Evolutionary conservation across 768 basidiomycete genomes (phyloP), one percentile per base, ranked within the genome.

Genomic region (Daedaleopsis sinensis): DNA sequence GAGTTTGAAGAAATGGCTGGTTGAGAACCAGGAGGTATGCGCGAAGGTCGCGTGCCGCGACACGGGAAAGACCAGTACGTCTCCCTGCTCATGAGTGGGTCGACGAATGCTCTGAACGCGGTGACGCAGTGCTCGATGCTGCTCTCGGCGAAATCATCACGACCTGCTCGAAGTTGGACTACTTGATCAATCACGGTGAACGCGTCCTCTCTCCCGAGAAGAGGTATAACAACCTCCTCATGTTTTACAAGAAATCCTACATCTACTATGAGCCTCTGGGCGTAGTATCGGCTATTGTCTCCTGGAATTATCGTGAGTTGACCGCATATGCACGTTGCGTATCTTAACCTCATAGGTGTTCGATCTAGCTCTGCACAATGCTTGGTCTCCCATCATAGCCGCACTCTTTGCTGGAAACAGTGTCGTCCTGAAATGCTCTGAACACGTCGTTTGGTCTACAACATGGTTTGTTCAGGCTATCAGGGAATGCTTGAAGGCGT

Each of bases 141-240:
- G 89, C 92, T 2, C 80, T 99, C 43, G 97, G 97, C 38, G 97
- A 99, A 75, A 91, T 98, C 65, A 70, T 99, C 46, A 92, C 91
- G n/a, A 97, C 94, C 0, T 91, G 93, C 70, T 91, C 93, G 12
- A 99, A 99, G 73, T 79, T 98, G 76, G 91, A 96, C 65, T 98
- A 91, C 91, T 71, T 98, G 18, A 82, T 98, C 48, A 84, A 87
- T 8, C 85, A 96, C 63, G 97, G 95, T 43, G 94, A 97, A 72
- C 75, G 80, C 23, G 86, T 82, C 43, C 77, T 99, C 37, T 78
- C 78, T 63, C 93, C 94, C 0, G 88, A 94, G 67, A 82, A 80
- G 12, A 81, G 97, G 65, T 79, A 80, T 39, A 79, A 81, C 36
- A 89, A 88, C 69, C 74, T 89, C 44, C 79, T 93, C 73, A 76